Evolutionary conservation across 2,329 filamentous ascomycete species (phyloP).

Genomic region (Didymella pomorum): DNA sequence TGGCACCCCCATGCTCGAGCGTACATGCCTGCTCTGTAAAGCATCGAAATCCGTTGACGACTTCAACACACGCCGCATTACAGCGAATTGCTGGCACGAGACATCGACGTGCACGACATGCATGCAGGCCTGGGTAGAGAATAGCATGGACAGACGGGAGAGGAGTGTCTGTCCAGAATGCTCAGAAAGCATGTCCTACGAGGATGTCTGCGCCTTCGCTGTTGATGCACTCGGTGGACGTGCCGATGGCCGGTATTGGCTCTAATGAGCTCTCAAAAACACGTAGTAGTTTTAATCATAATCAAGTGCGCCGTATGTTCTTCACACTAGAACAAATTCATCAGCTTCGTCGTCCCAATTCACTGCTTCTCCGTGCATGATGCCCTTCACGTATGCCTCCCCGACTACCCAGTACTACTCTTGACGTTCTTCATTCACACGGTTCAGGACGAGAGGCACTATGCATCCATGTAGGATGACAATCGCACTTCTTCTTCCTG

Average conservation of each 20-base stretch:
- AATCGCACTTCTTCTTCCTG: conserved; percentile 16
- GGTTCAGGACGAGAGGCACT: conserved; percentile 24
- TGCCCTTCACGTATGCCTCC: conserved; percentile 28
- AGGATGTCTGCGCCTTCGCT: conserved; percentile 39
- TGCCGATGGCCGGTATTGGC: conserved; percentile 19
- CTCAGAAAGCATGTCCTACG: conserved; percentile 33
- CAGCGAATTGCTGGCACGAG: conserved; percentile 40
- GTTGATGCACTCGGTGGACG: conserved; percentile 20
- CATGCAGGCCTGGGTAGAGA: conserved; percentile 37
- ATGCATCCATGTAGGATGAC: conserved; percentile 29
- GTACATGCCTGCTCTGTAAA: conserved; percentile 42
- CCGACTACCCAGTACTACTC: conserved; percentile 28
- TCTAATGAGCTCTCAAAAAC: background rate
- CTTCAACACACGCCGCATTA: conserved; percentile 35
- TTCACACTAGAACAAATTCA: conserved; percentile 24
- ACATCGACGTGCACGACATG: conserved; percentile 40
- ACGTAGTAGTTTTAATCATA: conserved; percentile 18
- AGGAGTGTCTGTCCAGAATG: conserved; percentile 44
- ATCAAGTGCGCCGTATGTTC: conserved; percentile 11
- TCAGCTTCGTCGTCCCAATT: conserved; percentile 20
- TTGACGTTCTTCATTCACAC: conserved; percentile 11
- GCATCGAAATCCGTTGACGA: conserved; percentile 28
- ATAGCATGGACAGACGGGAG: conserved; percentile 29
- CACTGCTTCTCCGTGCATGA: conserved; percentile 29
- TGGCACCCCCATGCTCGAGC: conserved; percentile 29